phyloP scores from a whole-genome alignment of 2,329 filamentous ascomycete species.

The Parascedosporium putredinis region DNA sequence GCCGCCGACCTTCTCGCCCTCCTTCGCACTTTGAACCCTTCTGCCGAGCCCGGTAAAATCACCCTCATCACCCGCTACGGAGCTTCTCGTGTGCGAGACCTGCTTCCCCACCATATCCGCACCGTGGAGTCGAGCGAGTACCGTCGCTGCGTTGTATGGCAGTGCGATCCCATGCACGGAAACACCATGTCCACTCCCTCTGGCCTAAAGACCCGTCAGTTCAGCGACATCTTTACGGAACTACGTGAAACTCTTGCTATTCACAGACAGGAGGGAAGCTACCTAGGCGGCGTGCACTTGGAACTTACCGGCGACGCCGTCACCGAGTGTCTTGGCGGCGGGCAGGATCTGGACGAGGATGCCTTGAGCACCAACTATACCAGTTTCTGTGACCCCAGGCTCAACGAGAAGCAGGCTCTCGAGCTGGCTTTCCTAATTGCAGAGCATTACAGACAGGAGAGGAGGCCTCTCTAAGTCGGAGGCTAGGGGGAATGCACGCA shows the following conservation, averaged over 20 bases:
- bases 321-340: slow-evolving; percentile 89
- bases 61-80: slow-evolving; percentile 96
- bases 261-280: slow-evolving; percentile 72
- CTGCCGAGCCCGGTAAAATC: slow-evolving; percentile 76
- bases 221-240: slow-evolving; percentile 82
- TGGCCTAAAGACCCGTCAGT: slow-evolving; percentile 86
- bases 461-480: slow-evolving; percentile 12
- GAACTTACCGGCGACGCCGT: slow-evolving; percentile 94
- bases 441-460: slow-evolving; percentile 52
- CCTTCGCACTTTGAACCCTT: slow-evolving; percentile 77
- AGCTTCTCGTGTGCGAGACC: slow-evolving; percentile 59
- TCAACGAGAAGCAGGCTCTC: slow-evolving; percentile 96
- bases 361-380: slow-evolving; percentile 88
- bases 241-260: slow-evolving; percentile 73
- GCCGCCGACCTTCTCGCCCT: slow-evolving; percentile 65
- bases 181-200: slow-evolving; percentile 58
- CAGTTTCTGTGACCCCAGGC: slow-evolving; percentile 85
- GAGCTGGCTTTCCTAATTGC: slow-evolving; percentile 92
- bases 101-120: slow-evolving; percentile 77
- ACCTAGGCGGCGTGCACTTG: slow-evolving; percentile 87
- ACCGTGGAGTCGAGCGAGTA: slow-evolving; percentile 74
- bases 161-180: slow-evolving; percentile 98
- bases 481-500: slow-evolving; percentile 4
- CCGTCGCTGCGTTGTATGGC: slow-evolving; percentile 68
- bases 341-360: slow-evolving; percentile 75